Percentiles rank a stretch among this genome's conserved stretches.
These are phyloP conservation scores for Gynostemma pentaphyllum DNA, from an alignment of 306 rosid genomes.

Conservation along the genomic window DNA sequence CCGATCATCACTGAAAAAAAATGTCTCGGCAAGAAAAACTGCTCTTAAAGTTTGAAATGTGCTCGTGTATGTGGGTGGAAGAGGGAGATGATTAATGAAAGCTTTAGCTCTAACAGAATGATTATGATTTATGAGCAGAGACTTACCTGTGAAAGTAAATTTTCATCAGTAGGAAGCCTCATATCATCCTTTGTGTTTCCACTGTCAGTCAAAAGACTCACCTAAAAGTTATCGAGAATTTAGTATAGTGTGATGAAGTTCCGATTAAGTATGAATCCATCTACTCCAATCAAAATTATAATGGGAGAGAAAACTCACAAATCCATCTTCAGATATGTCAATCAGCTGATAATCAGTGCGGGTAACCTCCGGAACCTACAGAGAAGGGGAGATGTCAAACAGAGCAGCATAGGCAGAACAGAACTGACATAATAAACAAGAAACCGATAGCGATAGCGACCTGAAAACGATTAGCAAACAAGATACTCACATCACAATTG, in stretches of 20 bases:
- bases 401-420: neutral
- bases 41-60: no score
- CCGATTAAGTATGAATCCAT: neutral
- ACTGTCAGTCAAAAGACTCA: constrained; percentile 20
- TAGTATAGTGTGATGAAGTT: neutral
- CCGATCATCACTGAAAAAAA: neutral
- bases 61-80: no score
- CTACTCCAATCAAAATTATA: neutral
- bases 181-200: constrained; percentile 25
- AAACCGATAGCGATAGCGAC: neutral
- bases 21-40: neutral
- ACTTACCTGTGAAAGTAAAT: constrained; percentile 20
- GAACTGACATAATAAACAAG: neutral
- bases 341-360: constrained; percentile 79
- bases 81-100: neutral
- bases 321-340: constrained; percentile 83
- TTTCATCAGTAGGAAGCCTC: constrained; percentile 22
- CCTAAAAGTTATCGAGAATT: neutral
- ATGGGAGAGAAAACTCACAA: constrained; percentile 26
- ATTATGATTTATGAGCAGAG: neutral
- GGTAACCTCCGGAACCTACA: constrained; percentile 76
- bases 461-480: neutral
- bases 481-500: constrained; percentile 60
- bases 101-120: no score
- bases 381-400: neutral